Base-by-base conservation (phyloP, 1,284 basidiomycete genomes). In the Cutaneotrichosporon sp. region DNA sequence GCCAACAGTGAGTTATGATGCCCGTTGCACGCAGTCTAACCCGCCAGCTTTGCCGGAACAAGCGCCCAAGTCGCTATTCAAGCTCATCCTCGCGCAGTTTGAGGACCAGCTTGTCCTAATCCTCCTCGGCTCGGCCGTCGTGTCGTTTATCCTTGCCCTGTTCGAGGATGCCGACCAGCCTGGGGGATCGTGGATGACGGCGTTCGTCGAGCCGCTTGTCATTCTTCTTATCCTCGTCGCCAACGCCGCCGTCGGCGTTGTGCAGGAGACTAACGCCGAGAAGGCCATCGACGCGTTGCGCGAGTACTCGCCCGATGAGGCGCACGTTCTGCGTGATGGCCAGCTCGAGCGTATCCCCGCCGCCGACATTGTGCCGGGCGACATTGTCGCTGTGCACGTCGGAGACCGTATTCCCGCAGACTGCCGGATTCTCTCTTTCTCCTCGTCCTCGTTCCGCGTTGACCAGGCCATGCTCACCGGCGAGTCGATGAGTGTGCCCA, bases 31-130 rank as follows among this genome's bases (percentile, higher is more conserved):
- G 51, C 50, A 54, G 36, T 43, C 50, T 39, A 49, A 45, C 4
- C 93, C 26, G 26, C 89, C 87, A 70, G 55, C 35, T 10, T 80
- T 97, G 13, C 90, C 91, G 14, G 91, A 96, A 67, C 86, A 93
- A 14, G 85, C 88, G 0, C 78, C 89, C 1, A 96, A 91, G 4
- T 90, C 94, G 4, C 74, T 98, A 40, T 92, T 90, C 88, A 83
- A 89, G 67, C 84, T 97, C 57, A 88, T 98, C 57, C 80, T 98
- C 18, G 92, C 94, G 64, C 94, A 98, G 77, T 98, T 98, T 81
- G 87, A 96, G 78, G 92, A 97, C 77, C 90, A 93, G 76, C 84
- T 97, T 21, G 92, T 94, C 20, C 84, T 97, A 57, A 96, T 97
- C 68, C 82, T 97, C 22, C 85, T 97, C 40, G 90, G 82, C 3